phyloP scores from a whole-genome alignment of 495 filamentous ascomycete genomes.

The Lepidopterella palustris region DNA sequence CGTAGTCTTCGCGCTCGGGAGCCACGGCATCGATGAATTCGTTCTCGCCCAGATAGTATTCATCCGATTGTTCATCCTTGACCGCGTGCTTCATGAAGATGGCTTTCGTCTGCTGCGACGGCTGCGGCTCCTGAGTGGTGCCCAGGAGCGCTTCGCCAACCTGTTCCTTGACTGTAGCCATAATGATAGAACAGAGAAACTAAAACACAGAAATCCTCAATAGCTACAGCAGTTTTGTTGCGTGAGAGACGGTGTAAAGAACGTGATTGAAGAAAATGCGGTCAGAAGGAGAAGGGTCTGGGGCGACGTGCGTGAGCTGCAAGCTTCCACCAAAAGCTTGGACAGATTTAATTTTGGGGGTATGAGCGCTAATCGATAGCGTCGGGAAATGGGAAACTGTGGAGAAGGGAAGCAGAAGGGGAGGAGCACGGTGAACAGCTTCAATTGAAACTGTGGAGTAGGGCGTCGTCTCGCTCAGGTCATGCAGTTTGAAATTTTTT shows the following conservation, averaged over 20 bases:
- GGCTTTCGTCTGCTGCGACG: conserved; percentile 62
- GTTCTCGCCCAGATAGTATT: conserved; percentile 70
- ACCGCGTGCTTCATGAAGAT: conserved; percentile 72
- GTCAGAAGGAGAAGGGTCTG: background rate
- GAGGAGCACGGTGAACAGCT: background rate
- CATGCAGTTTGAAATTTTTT: background rate
- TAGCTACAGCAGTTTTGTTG: background rate
- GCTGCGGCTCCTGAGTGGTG: conserved; percentile 43
- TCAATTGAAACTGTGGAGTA: no score
- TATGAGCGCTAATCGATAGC: background rate
- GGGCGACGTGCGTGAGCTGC: background rate
- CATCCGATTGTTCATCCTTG: conserved; percentile 67
- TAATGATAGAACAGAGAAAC: conserved; percentile 2
- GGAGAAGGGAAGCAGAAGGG: background rate
- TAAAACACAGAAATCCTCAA: no score
- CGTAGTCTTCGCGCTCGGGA: conserved; percentile 81
- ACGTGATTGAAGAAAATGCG: background rate
- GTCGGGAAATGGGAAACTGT: background rate
- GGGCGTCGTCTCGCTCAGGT: no score
- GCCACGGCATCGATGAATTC: conserved; percentile 89
- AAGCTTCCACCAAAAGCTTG: background rate
- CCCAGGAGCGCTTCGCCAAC: conserved; percentile 38
- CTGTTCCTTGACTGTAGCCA: conserved; percentile 33
- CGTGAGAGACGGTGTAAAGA: background rate
- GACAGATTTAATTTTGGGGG: background rate